phyloP scores from a whole-genome alignment of 257 asterid species.

The Solanum paucissectum region DNA sequence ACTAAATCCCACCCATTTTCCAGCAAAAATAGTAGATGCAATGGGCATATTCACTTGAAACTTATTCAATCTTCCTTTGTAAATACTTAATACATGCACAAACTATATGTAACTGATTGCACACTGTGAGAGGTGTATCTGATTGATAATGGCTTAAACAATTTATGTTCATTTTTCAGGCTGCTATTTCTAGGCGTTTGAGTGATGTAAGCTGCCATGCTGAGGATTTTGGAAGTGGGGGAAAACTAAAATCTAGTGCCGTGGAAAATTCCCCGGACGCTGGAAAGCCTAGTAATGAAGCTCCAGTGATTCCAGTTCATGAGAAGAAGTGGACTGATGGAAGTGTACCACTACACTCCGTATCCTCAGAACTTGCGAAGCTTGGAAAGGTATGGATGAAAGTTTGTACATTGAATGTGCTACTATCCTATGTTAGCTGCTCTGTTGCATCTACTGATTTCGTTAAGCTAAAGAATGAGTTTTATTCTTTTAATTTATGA shows the following conservation, averaged over 20 bases:
- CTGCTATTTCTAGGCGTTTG: constrained; percentile 90
- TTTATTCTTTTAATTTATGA: background rate
- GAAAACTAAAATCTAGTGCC: constrained; percentile 13
- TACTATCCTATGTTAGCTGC: background rate
- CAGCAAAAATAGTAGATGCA: too few relatives aligned
- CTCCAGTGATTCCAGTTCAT: constrained; percentile 81
- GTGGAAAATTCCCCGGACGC: constrained; percentile 12
- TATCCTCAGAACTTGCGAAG: constrained; percentile 61
- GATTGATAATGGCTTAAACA: background rate
- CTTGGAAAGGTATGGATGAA: constrained; percentile 61
- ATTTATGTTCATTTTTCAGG: constrained; percentile 30
- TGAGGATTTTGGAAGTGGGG: constrained; percentile 24
- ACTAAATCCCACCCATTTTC: background rate
- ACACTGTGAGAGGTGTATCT: too few relatives aligned
- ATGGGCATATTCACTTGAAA: too few relatives aligned
- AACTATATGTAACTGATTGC: background rate
- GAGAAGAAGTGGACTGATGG: constrained; percentile 99
- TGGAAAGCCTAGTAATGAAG: constrained; percentile 30
- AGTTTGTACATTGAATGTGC: background rate
- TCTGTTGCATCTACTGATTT: background rate
- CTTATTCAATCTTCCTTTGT: background rate
- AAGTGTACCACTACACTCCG: constrained; percentile 47
- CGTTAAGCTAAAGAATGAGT: background rate
- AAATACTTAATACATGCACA: background rate
- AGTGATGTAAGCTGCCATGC: constrained; percentile 65